A percentile compares a stretch with the other conserved stretches of the same genome.
Conservation (phyloP, 2,329 filamentous ascomycete species). For the Talaromyces amestolkiae region DNA sequence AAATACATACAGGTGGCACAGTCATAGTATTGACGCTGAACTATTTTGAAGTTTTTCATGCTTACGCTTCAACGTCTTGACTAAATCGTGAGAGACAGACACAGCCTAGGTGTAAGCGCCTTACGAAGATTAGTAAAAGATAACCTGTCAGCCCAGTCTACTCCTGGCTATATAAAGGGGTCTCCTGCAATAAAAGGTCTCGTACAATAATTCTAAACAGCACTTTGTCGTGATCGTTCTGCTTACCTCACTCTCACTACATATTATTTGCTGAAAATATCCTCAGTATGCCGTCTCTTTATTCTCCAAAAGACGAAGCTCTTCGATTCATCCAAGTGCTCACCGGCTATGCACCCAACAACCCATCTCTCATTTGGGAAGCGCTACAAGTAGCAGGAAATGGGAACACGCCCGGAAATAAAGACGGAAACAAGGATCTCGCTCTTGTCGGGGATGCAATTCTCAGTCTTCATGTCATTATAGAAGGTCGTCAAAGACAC, state of each 20-base stretch:
- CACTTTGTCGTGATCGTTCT: not conserved
- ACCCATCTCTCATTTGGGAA: not conserved
- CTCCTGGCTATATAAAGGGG: not conserved
- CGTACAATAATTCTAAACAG: not conserved
- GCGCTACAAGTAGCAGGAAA: not conserved
- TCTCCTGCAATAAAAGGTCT: not conserved
- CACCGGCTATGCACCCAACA: not conserved
- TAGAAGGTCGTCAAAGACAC: not conserved
- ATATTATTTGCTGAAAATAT: not conserved
- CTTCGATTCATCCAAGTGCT: not conserved
- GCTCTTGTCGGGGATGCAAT: not conserved
- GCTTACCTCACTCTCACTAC: too few relatives aligned
- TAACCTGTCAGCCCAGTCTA: not conserved
- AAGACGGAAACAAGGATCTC: not conserved
- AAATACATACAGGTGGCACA: not conserved
- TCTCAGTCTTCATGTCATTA: not conserved
- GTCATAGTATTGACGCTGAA: not conserved
- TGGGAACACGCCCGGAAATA: too few relatives aligned
- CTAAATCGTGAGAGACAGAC: not conserved
- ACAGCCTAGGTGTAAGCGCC: not conserved
- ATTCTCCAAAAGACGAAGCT: not conserved
- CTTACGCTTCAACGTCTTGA: not conserved
- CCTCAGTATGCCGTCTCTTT: not conserved
- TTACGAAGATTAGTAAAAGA: not conserved
- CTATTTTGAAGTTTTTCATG: not conserved